Percentiles rank a stretch among this genome's conserved stretches.
Conservation (phyloP, 78 protist genomes). For the Polysphondylium violaceum region DNA sequence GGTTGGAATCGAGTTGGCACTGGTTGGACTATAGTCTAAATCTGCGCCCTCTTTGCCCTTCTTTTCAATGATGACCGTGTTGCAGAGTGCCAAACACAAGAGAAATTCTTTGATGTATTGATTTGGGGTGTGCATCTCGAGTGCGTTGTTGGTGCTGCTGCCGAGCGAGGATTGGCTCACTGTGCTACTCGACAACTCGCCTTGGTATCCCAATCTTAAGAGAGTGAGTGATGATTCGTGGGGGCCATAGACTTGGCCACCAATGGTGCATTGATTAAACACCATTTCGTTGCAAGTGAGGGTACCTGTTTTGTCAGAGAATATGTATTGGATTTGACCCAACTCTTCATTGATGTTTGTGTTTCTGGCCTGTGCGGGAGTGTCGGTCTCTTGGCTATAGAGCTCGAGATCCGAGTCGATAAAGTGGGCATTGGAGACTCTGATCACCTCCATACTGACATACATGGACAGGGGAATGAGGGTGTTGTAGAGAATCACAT, state of each 20-base stretch:
- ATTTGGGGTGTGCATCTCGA: background rate
- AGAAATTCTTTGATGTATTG: slow-evolving; percentile 55
- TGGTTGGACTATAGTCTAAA: slow-evolving; percentile 21
- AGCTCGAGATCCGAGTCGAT: slow-evolving; percentile 74
- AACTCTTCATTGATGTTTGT: slow-evolving; percentile 92
- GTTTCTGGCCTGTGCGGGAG: slow-evolving; percentile 86
- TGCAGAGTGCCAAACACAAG: slow-evolving; percentile 81
- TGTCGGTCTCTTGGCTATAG: slow-evolving; percentile 64
- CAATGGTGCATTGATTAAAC: slow-evolving; percentile 86
- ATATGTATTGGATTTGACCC: slow-evolving; percentile 82
- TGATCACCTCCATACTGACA: slow-evolving; percentile 94
- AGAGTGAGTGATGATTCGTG: background rate
- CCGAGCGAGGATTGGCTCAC: background rate
- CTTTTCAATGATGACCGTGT: slow-evolving; percentile 86
- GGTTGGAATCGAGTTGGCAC: slow-evolving; percentile 16
- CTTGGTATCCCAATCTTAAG: background rate
- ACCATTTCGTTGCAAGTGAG: slow-evolving; percentile 96
- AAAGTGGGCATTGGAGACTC: slow-evolving; percentile 82
- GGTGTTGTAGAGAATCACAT: slow-evolving; percentile 93
- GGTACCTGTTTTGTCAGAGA: slow-evolving; percentile 99
- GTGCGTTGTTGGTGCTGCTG: background rate
- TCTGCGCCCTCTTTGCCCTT: slow-evolving; percentile 14
- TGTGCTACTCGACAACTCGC: background rate
- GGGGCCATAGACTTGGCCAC: slow-evolving; percentile 70
- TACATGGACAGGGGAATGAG: slow-evolving; percentile 93